These are phyloP conservation scores for Epichloe coenophiala DNA, from an alignment of 2,329 filamentous ascomycete genomes.

Conservation along the genomic window DNA sequence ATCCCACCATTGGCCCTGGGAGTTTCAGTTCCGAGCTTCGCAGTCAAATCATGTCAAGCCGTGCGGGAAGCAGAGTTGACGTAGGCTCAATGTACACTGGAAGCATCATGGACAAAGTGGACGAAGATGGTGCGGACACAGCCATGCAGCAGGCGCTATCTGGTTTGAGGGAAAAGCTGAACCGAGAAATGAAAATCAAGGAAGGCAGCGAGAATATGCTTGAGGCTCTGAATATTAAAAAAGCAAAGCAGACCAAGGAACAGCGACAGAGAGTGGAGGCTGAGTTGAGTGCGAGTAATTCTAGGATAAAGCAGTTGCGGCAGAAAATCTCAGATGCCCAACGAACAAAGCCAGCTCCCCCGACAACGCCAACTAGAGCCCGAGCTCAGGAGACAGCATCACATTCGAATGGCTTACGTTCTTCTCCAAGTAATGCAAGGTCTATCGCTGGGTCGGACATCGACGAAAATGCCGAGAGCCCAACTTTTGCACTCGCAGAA, in stretches of 20 bases:
- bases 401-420: slow-evolving; percentile 35
- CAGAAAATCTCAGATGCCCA: slow-evolving; percentile 48
- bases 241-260: slow-evolving; percentile 87
- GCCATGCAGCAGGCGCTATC: slow-evolving; percentile 62
- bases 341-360: slow-evolving; percentile 31
- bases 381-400: slow-evolving; percentile 34
- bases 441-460: slow-evolving; percentile 46
- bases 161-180: slow-evolving; percentile 68
- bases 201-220: slow-evolving; percentile 95
- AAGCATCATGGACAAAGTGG: slow-evolving; percentile 39
- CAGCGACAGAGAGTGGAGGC: slow-evolving; percentile 68
- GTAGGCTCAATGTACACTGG: slow-evolving; percentile 22
- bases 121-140: slow-evolving; percentile 45
- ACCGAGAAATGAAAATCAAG: slow-evolving; percentile 95
- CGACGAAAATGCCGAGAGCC: slow-evolving; percentile 66
- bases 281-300: slow-evolving; percentile 80
- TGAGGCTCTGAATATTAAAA: slow-evolving; percentile 87
- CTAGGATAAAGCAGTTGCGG: slow-evolving; percentile 48
- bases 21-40: slow-evolving; percentile 86
- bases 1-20: slow-evolving; percentile 57
- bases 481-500: slow-evolving; percentile 81
- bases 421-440: slow-evolving; percentile 42
- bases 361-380: slow-evolving; percentile 38
- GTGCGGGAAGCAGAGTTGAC: slow-evolving; percentile 23
- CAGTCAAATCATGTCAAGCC: slow-evolving; percentile 42